Base-by-base conservation (phyloP, 352 stramenopile genomes). In the Phytophthora fragariae region DNA sequence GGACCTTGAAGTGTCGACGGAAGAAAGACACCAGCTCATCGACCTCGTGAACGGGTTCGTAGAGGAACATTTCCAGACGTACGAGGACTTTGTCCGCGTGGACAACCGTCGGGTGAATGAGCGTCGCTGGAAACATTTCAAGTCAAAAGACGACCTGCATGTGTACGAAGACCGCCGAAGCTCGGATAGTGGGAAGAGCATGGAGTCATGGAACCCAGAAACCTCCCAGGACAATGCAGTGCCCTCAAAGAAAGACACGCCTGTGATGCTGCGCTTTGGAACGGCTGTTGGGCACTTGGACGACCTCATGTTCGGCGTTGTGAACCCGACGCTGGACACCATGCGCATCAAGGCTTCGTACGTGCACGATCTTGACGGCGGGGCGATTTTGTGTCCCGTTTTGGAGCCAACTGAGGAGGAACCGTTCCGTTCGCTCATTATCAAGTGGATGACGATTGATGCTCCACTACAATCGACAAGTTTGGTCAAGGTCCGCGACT, bases 71-170 rank as follows among this genome's bases (percentile, higher is more conserved):
- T 77, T 81, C 39, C 66, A 70, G 27, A 81, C 83, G 17, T 90
- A 86, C 57, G 76, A 85, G 61, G 31, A 65, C 9, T 88, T 76
- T 33, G 70, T 75, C 24, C 53, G 74, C 1, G 52, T 57, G 1
- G 70, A 80, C 2, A 61, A 74, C 9, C 68, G 73, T 24, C 59
- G 67, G 6, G 73, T 88, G 19, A 75, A 90, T 59, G 61, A 67
- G 0, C 70, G 68, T 0, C 73, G 70, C 9, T 90, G 80, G 80
- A 80, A 86, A 39, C 63, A 77, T 12, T 65, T 79, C 62, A 79
- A 80, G 41, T 80, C 78, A 11, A 81, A 78, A 35, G 78, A 81
- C 21, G 65, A 80, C 17, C 53, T 90, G 8, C 74, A 84, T 54
- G 65, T 90, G 9, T 90, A 80, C 62, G 76, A 65, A 7, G 75